Percentiles rank a stretch among this genome's conserved stretches.
phyloP scores from a whole-genome alignment of 257 asterid genomes.

The Osmanthus fragrans region DNA sequence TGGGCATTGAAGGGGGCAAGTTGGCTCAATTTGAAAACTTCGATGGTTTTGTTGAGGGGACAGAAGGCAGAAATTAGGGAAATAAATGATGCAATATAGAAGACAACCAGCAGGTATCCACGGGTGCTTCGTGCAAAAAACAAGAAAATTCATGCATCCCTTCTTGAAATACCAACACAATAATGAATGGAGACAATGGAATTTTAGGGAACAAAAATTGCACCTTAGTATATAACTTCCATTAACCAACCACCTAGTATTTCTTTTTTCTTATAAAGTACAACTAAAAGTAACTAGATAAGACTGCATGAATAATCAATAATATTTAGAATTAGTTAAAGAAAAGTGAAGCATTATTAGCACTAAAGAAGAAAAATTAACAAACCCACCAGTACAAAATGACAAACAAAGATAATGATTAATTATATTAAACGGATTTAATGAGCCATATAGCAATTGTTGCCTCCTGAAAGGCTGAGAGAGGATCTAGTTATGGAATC shows the following conservation, averaged over 20 bases:
- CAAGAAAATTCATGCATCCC: constrained; percentile 40
- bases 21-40: constrained; percentile 59
- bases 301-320: constrained; percentile 20
- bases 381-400: constrained; percentile 47
- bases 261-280: neutral
- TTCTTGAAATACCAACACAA: constrained; percentile 21
- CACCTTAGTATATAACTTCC: constrained; percentile 28
- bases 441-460: constrained; percentile 38
- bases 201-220: constrained; percentile 36
- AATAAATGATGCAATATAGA: constrained; percentile 28
- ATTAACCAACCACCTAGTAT: constrained; percentile 20
- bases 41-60: constrained; percentile 92
- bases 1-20: constrained; percentile 33
- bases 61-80: constrained; percentile 79
- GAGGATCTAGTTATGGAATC: constrained; percentile 41
- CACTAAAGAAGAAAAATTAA: constrained; percentile 31
- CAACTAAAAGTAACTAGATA: constrained; percentile 23
- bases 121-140: constrained; percentile 40
- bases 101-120: constrained; percentile 37
- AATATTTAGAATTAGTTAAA: constrained; percentile 1
- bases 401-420: constrained; percentile 52
- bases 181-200: constrained; percentile 26
- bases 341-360: constrained; percentile 49
- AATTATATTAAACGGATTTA: constrained; percentile 28
- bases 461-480: constrained; percentile 25